Percentiles rank a stretch among this genome's conserved stretches.
Conservation (phyloP, 2,329 filamentous ascomycete genomes). For the Septoria petroselini region DNA sequence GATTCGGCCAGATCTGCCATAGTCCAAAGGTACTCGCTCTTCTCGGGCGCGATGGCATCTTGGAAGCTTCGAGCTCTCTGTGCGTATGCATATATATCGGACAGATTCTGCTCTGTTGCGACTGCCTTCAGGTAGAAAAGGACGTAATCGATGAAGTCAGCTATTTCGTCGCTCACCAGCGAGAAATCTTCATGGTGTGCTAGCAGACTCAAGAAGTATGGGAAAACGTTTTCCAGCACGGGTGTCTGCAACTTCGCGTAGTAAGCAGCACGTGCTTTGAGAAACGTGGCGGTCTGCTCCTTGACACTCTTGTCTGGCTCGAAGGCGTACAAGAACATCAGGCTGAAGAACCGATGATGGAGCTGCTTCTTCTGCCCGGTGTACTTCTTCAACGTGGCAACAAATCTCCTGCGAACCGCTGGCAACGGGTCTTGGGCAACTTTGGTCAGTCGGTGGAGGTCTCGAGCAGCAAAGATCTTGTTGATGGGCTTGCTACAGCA, state of each 20-base stretch:
- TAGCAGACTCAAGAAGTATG: conserved; percentile 78
- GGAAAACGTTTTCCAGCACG: conserved; percentile 76
- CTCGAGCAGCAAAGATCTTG: conserved; percentile 64
- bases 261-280: conserved; percentile 71
- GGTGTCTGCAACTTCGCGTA: conserved; percentile 56
- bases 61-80: conserved; percentile 88
- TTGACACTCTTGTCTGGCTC: conserved; percentile 75
- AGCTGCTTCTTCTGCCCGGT: conserved; percentile 66
- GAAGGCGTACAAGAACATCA: conserved; percentile 86
- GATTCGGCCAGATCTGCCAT: conserved; percentile 83
- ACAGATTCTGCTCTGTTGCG: conserved; percentile 81
- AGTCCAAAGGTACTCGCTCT: conserved; percentile 75
- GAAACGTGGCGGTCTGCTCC: conserved; percentile 78
- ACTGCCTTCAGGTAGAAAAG: conserved; percentile 82
- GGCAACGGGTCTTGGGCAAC: conserved; percentile 74
- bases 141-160: conserved; percentile 83
- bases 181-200: conserved; percentile 93
- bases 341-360: conserved; percentile 75
- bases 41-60: conserved; percentile 68
- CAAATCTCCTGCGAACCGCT: conserved; percentile 73
- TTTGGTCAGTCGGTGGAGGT: conserved; percentile 79
- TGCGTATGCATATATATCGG: conserved; percentile 84
- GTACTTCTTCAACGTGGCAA: conserved; percentile 86
- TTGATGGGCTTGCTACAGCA: conserved; percentile 75
- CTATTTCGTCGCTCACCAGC: conserved; percentile 62